Percentiles rank a stretch among this genome's conserved stretches.
These are phyloP conservation scores for Microbotryomycetes sp. DNA, from an alignment of 1,284 basidiomycete species.

Conservation along the genomic window DNA sequence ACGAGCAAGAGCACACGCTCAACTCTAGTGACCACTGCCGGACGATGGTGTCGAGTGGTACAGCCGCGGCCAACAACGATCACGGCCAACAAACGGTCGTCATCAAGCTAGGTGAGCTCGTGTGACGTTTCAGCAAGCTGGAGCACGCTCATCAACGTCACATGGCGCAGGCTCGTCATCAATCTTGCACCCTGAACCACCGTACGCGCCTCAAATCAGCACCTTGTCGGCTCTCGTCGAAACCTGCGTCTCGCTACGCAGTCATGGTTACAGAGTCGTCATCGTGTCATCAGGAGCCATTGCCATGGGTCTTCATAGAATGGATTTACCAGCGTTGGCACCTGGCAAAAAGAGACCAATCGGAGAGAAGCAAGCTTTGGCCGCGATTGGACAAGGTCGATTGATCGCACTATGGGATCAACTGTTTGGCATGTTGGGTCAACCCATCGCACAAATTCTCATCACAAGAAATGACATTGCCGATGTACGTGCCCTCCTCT, in stretches of 20 bases:
- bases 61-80: not conserved
- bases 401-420: slow-evolving; percentile 97
- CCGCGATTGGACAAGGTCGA: slow-evolving; percentile 92
- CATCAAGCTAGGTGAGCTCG: slow-evolving; percentile 74
- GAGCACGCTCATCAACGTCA: not conserved
- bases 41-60: not conserved
- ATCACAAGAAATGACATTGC: slow-evolving; percentile 93
- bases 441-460: slow-evolving; percentile 91
- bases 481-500: slow-evolving; percentile 58
- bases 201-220: slow-evolving; percentile 75
- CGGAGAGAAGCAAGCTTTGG: slow-evolving; percentile 85
- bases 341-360: slow-evolving; percentile 62
- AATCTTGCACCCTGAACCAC: slow-evolving; percentile 82
- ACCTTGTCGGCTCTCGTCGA: slow-evolving; percentile 88
- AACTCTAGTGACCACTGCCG: no score
- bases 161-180: slow-evolving; percentile 70
- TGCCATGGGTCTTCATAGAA: slow-evolving; percentile 84
- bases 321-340: slow-evolving; percentile 54
- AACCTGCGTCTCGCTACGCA: slow-evolving; percentile 71
- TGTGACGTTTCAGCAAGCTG: no score
- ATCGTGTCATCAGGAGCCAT: slow-evolving; percentile 95
- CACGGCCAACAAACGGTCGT: slow-evolving; percentile 55
- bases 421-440: slow-evolving; percentile 83
- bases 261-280: slow-evolving; percentile 83
- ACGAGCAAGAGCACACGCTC: no score